phyloP scores from a whole-genome alignment of 2,329 filamentous ascomycete genomes.

The Gnomoniopsis sp. region DNA sequence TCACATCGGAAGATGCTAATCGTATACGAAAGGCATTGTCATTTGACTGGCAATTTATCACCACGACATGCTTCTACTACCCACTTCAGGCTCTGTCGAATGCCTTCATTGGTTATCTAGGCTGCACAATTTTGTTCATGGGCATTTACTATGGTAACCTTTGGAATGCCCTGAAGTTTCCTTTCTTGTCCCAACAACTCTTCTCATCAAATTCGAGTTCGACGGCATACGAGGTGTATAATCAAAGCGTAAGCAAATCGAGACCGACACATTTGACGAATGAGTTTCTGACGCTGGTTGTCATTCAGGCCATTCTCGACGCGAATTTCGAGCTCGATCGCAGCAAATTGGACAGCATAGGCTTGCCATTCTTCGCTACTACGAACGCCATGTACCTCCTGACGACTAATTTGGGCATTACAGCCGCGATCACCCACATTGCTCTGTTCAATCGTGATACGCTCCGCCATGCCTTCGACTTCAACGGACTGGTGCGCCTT shows the following conservation, averaged over 20 bases:
- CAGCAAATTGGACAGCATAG: slow-evolving; percentile 29
- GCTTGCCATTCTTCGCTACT: slow-evolving; percentile 39
- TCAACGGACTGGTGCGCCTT: neutral
- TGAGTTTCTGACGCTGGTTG: neutral
- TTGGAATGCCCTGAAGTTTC: slow-evolving; percentile 31
- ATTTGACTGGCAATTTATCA: slow-evolving; percentile 43
- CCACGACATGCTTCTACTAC: slow-evolving; percentile 31
- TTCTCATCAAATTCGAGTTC: slow-evolving; percentile 34
- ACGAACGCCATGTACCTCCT: slow-evolving; percentile 38
- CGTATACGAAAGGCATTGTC: slow-evolving; percentile 22
- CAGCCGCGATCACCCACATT: slow-evolving; percentile 43
- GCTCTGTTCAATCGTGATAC: slow-evolving; percentile 36
- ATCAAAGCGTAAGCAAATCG: slow-evolving; percentile 31
- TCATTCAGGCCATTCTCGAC: slow-evolving; percentile 32
- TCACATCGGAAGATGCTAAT: neutral
- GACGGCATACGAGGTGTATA: slow-evolving; percentile 34
- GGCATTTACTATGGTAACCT: slow-evolving; percentile 38
- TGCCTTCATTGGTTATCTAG: slow-evolving; percentile 31
- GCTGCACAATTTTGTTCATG: slow-evolving; percentile 33
- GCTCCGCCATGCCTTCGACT: slow-evolving; percentile 32
- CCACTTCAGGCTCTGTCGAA: slow-evolving; percentile 36
- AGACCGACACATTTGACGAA: neutral
- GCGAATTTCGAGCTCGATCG: slow-evolving; percentile 35
- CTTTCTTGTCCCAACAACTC: slow-evolving; percentile 34
- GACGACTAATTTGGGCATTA: slow-evolving; percentile 42